Conservation (phyloP, 129 eudicot genomes). For the Helianthus tuberosus region DNA sequence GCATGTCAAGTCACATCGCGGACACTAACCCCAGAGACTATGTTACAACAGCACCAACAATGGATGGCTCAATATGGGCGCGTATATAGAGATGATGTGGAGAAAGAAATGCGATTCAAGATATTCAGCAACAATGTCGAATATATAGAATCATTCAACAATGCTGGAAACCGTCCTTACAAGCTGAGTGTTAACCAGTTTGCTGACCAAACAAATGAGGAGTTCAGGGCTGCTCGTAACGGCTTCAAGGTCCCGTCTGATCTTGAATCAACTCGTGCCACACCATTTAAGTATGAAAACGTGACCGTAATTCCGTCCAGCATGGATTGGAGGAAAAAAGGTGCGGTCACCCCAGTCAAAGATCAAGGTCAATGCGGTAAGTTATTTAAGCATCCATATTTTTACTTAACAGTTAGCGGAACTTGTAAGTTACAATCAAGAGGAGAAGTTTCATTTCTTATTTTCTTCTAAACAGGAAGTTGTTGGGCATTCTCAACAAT, state of each 20-base stretch:
- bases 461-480: conserved; percentile 51
- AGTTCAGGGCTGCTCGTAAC: conserved; percentile 44
- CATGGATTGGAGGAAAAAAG: conserved; percentile 31
- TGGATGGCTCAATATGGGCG: conserved; percentile 57
- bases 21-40: conserved; percentile 17
- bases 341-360: conserved; percentile 28
- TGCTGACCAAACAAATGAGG: conserved; percentile 50
- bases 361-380: conserved; percentile 35
- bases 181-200: conserved; percentile 42
- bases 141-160: conserved; percentile 38
- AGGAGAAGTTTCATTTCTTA: not conserved
- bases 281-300: conserved; percentile 69
- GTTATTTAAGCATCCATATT: not conserved
- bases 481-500: conserved; percentile 89
- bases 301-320: conserved; percentile 47
- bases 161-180: conserved; percentile 29
- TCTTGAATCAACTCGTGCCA: not conserved
- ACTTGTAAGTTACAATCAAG: too few species aligned
- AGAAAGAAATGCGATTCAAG: conserved; percentile 38
- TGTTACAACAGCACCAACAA: conserved; percentile 40
- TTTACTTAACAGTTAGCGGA: not conserved
- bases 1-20: conserved; percentile 36
- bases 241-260: conserved; percentile 35
- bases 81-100: conserved; percentile 31
- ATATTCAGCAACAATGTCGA: conserved; percentile 39